Evolutionary conservation across 345 rosid genomes (phyloP), one percentile per base, ranked within the genome.

Genomic region (Camelina laxa): DNA sequence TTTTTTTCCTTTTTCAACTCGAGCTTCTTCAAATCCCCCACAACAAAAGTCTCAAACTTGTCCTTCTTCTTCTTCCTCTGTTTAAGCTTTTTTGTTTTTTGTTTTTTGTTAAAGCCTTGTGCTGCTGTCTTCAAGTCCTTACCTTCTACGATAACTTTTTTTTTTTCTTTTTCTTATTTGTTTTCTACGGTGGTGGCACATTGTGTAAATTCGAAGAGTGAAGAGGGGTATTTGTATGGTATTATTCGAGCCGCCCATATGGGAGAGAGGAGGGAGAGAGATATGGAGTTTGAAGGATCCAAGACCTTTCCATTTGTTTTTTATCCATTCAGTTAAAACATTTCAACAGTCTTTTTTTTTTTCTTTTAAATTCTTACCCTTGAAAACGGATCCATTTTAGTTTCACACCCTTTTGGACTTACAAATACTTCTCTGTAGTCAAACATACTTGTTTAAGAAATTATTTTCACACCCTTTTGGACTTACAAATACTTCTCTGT

Each of bases 231-330:
- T 67, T 78, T 74, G 4, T 54, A 5, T 61, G 1, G 24, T 57
- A 2, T 19, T 58, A 65, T 72, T 68, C 62, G 54, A 73, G 82
- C 88, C 86, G 89, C 66, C 92, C 87, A 71, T 63, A 78, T 81
- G 81, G 3, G 12, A 12, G 47, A 41, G 45, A 12, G n/a, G 44
- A 39, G 44, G 12, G 4, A 51, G 62, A 59, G 67, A 19, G 12
- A 80, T 77, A 9, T 5, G 11, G 11, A 14, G 65, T 19, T 68
- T 75, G 87, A 86, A 86, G 90, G 85, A 90, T 85, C 90, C 93
- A 77, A 85, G 85, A 85, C 84, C 56, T 72, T 84, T 84, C 78
- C 35, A 0, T 35, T 6, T 64, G 16, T 20, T 57, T 36, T 47
- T 17, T 50, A 21, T 60, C 61, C 42, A 39, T 38, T 38, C 13